Percentiles rank a stretch among this genome's conserved stretches.
These are phyloP conservation scores for Kodamaea neixiangensis DNA, from an alignment of 805 yeast genomes.

Conservation along the genomic window DNA sequence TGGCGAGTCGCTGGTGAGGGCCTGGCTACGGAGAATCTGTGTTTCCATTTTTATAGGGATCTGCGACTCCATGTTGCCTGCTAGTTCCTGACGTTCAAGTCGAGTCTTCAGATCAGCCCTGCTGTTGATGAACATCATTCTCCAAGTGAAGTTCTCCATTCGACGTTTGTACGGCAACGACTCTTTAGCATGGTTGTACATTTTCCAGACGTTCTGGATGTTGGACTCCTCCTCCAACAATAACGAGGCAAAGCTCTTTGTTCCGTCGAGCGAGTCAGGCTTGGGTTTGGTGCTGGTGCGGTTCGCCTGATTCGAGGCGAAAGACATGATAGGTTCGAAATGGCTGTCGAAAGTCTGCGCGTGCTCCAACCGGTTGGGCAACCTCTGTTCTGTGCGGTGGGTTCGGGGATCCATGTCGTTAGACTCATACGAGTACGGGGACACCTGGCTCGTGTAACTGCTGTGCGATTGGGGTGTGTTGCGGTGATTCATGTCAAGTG, in stretches of 20 bases:
- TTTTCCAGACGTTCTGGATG: constrained; percentile 60
- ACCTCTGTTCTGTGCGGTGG: background rate
- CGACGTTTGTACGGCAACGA: constrained; percentile 72
- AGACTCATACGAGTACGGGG: background rate
- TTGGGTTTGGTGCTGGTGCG: background rate
- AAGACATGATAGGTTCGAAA: background rate
- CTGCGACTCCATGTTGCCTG: constrained; percentile 2
- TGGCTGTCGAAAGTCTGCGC: background rate
- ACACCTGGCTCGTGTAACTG: background rate
- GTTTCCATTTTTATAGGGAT: constrained; percentile 5
- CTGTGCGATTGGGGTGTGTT: constrained; percentile 3
- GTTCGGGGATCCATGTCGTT: background rate
- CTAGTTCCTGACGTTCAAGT: background rate
- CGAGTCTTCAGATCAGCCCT: constrained; percentile 3
- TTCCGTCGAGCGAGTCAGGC: background rate
- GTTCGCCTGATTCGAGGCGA: background rate
- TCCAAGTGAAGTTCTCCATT: constrained; percentile 86
- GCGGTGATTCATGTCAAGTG: constrained; percentile 1
- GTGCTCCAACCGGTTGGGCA: background rate
- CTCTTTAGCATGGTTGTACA: constrained; percentile 77
- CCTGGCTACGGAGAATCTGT: background rate
- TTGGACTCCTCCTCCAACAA: constrained; percentile 13
- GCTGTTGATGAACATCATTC: constrained; percentile 66
- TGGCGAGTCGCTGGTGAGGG: constrained; percentile 1
- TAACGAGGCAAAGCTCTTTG: constrained; percentile 1